A percentile compares a stretch with the other conserved stretches of the same genome.
Evolutionary conservation across 768 basidiomycete genomes (phyloP).

Genomic region (Rhodotorula taiwanensis): DNA sequence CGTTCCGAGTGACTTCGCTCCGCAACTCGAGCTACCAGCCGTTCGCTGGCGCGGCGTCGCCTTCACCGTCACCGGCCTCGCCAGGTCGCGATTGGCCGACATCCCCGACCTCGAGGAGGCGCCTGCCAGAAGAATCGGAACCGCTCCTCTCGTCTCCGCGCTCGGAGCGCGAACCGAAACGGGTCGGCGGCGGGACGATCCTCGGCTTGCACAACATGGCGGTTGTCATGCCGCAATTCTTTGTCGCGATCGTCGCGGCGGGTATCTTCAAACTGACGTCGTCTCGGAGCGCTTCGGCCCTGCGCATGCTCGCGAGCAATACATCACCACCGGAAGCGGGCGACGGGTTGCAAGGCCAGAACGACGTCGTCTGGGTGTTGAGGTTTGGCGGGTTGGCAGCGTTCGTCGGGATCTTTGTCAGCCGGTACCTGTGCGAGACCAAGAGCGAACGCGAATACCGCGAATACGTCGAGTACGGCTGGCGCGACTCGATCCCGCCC

Average conservation of each 20-base stretch:
- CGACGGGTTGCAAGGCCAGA: background rate
- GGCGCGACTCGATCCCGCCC: too few relatives aligned
- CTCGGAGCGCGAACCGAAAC: background rate
- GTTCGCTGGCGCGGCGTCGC: too few relatives aligned
- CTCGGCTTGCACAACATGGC: slow-evolving; percentile 5
- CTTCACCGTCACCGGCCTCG: too few relatives aligned
- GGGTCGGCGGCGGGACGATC: background rate
- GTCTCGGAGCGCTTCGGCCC: background rate
- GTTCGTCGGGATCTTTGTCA: slow-evolving; percentile 36
- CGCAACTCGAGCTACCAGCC: background rate
- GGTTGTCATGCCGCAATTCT: slow-evolving; percentile 5
- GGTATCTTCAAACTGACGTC: slow-evolving; percentile 5
- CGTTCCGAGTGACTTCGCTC: background rate
- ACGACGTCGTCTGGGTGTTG: slow-evolving; percentile 48
- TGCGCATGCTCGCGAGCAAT: slow-evolving; percentile 10
- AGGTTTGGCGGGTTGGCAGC: slow-evolving; percentile 48
- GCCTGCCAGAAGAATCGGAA: too few relatives aligned
- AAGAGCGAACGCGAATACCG: background rate
- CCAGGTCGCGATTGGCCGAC: too few relatives aligned
- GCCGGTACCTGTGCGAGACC: slow-evolving; percentile 9
- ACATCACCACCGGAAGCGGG: background rate
- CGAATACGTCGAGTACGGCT: background rate
- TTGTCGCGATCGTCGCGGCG: slow-evolving; percentile 8
- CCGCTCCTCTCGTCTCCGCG: background rate
- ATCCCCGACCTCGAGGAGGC: too few relatives aligned